These are phyloP conservation scores for Colletotrichum musae DNA, from an alignment of 2,329 filamentous ascomycete genomes.

Conservation along the genomic window DNA sequence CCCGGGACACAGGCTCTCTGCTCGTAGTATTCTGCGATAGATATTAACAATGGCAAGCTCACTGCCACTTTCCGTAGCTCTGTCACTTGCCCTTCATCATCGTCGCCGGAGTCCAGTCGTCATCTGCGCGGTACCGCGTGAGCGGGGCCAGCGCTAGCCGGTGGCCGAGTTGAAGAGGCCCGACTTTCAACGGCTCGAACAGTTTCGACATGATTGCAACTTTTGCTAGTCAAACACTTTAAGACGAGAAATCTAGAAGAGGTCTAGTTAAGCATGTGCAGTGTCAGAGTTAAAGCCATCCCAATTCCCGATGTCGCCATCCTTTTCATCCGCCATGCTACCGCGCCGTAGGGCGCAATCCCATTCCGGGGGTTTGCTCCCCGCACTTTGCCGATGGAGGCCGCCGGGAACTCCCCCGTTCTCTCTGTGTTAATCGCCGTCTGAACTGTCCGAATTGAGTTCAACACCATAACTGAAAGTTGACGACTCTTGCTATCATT, in stretches of 20 bases:
- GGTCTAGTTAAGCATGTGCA: background rate
- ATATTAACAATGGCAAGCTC: background rate
- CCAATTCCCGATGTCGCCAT: conserved; percentile 1
- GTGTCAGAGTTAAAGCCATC: background rate
- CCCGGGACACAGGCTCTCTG: conserved; percentile 53
- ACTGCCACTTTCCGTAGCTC: background rate
- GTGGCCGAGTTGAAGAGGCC: conserved; percentile 40
- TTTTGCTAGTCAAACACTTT: background rate
- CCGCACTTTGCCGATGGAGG: conserved; percentile 10
- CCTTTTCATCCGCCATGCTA: background rate
- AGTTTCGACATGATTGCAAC: conserved; percentile 38
- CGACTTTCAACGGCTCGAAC: conserved; percentile 41
- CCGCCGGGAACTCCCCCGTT: background rate
- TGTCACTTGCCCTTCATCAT: conserved; percentile 40
- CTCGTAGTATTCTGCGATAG: conserved; percentile 46
- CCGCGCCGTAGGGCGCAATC: conserved; percentile 6
- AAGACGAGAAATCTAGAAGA: background rate
- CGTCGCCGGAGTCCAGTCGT: conserved; percentile 40
- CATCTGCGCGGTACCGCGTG: conserved; percentile 44
- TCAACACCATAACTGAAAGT: background rate
- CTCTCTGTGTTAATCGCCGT: background rate
- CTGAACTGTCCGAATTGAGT: background rate
- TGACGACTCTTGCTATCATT: background rate
- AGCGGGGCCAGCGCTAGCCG: conserved; percentile 44
- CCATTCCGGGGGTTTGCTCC: background rate